Base-by-base conservation (phyloP, 108 stramenopile genomes). In the Nannochloropsis gaditana region DNA sequence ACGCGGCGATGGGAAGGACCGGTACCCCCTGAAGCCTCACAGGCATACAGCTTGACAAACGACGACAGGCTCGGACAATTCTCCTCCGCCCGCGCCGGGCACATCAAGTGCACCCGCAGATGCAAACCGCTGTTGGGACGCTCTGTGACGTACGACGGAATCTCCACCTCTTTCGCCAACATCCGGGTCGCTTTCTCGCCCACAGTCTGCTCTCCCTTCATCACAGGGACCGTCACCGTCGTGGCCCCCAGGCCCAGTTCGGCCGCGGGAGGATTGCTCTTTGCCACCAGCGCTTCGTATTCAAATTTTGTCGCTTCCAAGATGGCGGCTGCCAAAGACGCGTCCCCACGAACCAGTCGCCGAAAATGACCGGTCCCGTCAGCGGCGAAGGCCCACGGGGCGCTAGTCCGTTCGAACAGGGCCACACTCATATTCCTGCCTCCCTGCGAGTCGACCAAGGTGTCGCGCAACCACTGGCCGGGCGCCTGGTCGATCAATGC, bases 401-500 rank as follows among this genome's bases (percentile, higher is more conserved):
- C 19, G 6, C 59, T 73, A 15, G 59, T n/a, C 19, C 59, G 59
- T 73, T 73, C 59, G n/a, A 73, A 73, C n/a, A 73, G 15, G 59
- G 59, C n/a, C 4, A 73, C 59, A n/a, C 19, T 8, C 5, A 73
- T 15, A 15, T 3, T 73, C 2, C n/a, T n/a, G 19, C 4, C 59
- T n/a, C 15, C 15, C 19, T 15, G 15, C 19, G 59, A 6, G 59
- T 73, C 59, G 19, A 73, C n/a, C n/a, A n/a, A n/a, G 2, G n/a
- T 73, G 19, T n/a, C 59, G 15, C 59, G 15, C 59, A 73, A 73
- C 8, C 15, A 4, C 59, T 73, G 59, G 2, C 59, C 59, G 3
- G 59, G 59, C 59, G 15, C 59, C 59, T n/a, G 59, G 59, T 73
- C 59, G 59, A 73, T 73, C 59, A 73, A 73, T 15, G n/a, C 59